Evolutionary conservation across 1,284 basidiomycete genomes (phyloP), one percentile per base, ranked within the genome.

Genomic region (Cutaneotrichosporon sp.): DNA sequence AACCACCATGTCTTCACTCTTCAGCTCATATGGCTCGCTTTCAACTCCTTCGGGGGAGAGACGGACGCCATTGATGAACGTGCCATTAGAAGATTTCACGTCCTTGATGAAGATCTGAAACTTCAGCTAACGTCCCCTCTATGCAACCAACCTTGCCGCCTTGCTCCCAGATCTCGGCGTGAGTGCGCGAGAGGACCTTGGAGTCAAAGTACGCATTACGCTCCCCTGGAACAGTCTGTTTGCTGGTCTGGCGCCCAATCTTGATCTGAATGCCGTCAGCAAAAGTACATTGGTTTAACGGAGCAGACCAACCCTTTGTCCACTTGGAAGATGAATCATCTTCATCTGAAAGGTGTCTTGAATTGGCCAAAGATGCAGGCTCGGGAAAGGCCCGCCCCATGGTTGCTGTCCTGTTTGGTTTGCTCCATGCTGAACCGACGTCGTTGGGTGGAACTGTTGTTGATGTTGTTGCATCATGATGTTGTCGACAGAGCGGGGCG

Each of bases 141-240:
- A 30, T 30, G 7, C 10, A 30, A 50, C 79, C 42, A 44, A 90
- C 90, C 82, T 92, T 93, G 52, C 83, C 83, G 51, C 77, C 80
- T 60, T 96, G 90, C 76, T 90, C 88, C 94, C 94, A 99, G 10
- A 99, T 89, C 77, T 99, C 93, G 20, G 94, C 96, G 73, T 98
- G 96, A 77, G 90, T 89, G 58, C 94, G 80, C 64, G 88, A 91
- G 59, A 99, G 81, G 1, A 97, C 94, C 74, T 99, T 97, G 49
- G 86, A 89, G 78, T 98, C 94, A 71, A 98, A 97, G 77, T 88
- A 98, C 15, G 92, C 94, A 69, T 98, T 98, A 66, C 87, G 81
- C 67, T 96, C 91, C 15, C 87, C 89, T 8, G 96, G 96, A 23
- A 90, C 84, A 0, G 92, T 97, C 80, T 97, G 97, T 58, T 86